Evolutionary conservation across 164 flowering plant species (phyloP), one percentile per base, ranked within the genome.

Genomic region (Magnolia changhungtana): DNA sequence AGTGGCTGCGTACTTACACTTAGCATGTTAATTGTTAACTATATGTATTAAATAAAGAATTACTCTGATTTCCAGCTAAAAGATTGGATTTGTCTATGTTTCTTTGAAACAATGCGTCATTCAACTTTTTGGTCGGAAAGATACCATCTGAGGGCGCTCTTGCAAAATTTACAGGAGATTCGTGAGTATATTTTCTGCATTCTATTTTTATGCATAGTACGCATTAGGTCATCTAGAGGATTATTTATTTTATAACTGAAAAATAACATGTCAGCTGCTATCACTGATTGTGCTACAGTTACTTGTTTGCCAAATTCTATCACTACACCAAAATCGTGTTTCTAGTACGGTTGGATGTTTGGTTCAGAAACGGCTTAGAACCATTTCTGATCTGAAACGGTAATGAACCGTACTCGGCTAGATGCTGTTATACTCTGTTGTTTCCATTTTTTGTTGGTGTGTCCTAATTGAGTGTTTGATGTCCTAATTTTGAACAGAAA

Each of bases 131-230:
- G 81, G 77, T 79, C 72, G 99, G 99, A 69, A 84, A 85, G 63
- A 88, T 96, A 81, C 98, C 99, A 72, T 82, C 90, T 69, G 91
- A 90, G 71, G 98, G 96, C 23, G 87, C 79, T 23, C 87, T 93
- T 69, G 71, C 24, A 81, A 89, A 86, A 76, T 92, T 93, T 78
- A n/a, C 81, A 6, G 86, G 73, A 69, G 82, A 85, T 83, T 93
- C 95, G 98, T 96, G 88, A 91, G 99, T 86, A 70, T 24, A 31
- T 63, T 68, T 69, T 18, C 31, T 8, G 4, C 9, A 52, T 52
- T 1, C 58, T 4, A 8, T 52, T 52, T 52, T 52, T 52, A 52
- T 52, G 58, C 14, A 52, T 13, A 8, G 20, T 63, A n/a, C 21
- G 5, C 66, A 14, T 63, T n/a, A 63, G 66, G 20, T 63, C 21